A percentile compares a stretch with the other conserved stretches of the same genome.
These are phyloP conservation scores for Rachicladosporium sp. DNA, from an alignment of 2,329 filamentous ascomycete genomes.

Conservation along the genomic window DNA sequence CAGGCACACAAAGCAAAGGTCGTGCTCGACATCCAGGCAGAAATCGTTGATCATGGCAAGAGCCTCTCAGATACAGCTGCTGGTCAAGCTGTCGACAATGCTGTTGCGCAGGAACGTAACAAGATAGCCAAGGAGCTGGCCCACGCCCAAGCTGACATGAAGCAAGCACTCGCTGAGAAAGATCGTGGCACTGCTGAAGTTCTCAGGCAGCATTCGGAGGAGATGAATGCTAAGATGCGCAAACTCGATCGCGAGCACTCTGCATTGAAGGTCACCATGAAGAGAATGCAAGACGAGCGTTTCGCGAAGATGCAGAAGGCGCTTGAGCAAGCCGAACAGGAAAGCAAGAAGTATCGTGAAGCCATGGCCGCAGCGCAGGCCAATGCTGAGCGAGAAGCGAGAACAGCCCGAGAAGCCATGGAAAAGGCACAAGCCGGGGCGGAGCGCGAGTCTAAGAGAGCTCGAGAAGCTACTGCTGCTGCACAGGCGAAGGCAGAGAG, in stretches of 20 bases:
- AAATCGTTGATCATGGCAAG: conserved; percentile 14
- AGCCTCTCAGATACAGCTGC: conserved; percentile 11
- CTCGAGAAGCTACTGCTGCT: too few species aligned
- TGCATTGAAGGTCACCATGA: conserved; percentile 5
- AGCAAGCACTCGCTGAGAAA: conserved; percentile 2
- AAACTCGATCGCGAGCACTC: conserved; percentile 5
- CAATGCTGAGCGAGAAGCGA: too few species aligned
- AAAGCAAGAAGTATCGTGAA: conserved; percentile 1
- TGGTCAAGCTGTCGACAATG: conserved; percentile 10
- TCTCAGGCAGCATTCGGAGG: conserved; percentile 2
- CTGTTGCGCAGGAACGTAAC: conserved; percentile 1
- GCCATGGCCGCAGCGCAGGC: background rate
- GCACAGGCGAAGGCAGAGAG: too few species aligned
- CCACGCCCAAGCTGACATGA: conserved; percentile 2
- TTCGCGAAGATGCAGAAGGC: conserved; percentile 5
- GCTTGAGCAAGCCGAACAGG: conserved; percentile 3
- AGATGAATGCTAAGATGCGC: conserved; percentile 4
- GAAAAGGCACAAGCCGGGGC: too few species aligned
- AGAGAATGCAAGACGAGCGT: conserved; percentile 4
- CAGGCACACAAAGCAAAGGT: background rate
- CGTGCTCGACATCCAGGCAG: conserved; percentile 12
- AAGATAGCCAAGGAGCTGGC: conserved; percentile 4
- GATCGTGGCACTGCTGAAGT: conserved; percentile 4
- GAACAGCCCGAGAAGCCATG: too few species aligned
- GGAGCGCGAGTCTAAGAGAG: too few species aligned